Percentiles rank a stretch among this genome's conserved stretches.
Conservation (phyloP, 148 eudicot species). For the Rhododendron simsii region DNA sequence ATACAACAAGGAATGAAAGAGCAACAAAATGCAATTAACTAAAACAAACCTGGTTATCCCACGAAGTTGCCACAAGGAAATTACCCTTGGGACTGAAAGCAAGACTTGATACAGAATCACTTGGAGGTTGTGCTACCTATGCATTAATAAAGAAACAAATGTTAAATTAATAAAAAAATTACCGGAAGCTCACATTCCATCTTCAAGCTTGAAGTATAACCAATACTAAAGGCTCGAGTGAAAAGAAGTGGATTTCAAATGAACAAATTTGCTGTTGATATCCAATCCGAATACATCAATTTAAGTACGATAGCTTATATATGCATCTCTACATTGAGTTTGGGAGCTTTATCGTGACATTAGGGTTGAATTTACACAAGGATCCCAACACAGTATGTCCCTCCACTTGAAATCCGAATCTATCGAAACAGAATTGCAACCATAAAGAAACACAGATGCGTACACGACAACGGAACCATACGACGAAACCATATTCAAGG, state of each 20-base stretch:
- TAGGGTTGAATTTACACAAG: neutral
- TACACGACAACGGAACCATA: neutral
- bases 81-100: conserved; percentile 92
- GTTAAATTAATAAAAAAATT: neutral
- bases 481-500: neutral
- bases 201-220: neutral
- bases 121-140: conserved; percentile 63
- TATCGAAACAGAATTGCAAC: neutral
- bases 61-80: conserved; percentile 78
- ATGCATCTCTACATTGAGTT: neutral
- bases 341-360: neutral
- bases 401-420: neutral
- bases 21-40: neutral
- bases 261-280: neutral
- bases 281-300: neutral
- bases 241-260: neutral
- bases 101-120: conserved; percentile 77
- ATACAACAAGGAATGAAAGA: neutral
- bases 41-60: conserved; percentile 87
- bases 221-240: neutral
- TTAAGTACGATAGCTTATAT: neutral
- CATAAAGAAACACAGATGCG: neutral
- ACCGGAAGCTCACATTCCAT: neutral
- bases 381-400: neutral
- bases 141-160: neutral